Evolutionary conservation across 176 grass and related monocot species (phyloP), one percentile per base, ranked within the genome.

Genomic region (Oryza meyeriana): DNA sequence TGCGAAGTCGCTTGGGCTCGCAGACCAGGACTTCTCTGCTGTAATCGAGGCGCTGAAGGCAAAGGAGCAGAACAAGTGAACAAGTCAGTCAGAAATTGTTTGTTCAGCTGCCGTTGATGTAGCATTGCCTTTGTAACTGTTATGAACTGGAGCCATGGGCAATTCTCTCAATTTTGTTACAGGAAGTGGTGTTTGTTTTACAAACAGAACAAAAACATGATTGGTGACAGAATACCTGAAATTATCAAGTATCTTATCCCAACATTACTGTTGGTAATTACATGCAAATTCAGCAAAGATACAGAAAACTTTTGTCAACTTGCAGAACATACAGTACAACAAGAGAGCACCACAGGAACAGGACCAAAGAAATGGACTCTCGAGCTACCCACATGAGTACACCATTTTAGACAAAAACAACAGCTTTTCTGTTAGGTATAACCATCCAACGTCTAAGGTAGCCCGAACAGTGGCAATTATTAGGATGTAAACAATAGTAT

Each of bases 11-110:
- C 82, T 90, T 7, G 95, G 90, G 63, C 85, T 95, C 3, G 73
- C 88, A 18, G 92, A 93, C 64, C 86, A 90, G 12, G 88, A 95
- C 72, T 98, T 98, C 82, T 91, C 90, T 40, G 92, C 92, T 9
- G 92, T 93, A 72, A 89, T 93, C 80, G 90, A 95, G 84, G 88
- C 92, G 39, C 86, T 93, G 67, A 93, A 90, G 77, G 70, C 66
- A 10, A 88, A 95, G 65, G 55, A 66, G 69, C 71, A 84, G 74
- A 77, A 65, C 81, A 17, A 48, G 14, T 48, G 50, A 55, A 55
- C 1, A 55, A 14, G 2, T 82, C 64, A 78, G 61, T 34, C 82
- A 85, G 64, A 26, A 18, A 4, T 34, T 62, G 42, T 62, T 66
- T 77, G 32, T 83, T 64, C 13, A 32, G 58, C 33, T 33, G 26